phyloP scores from a whole-genome alignment of 495 filamentous ascomycete species.

The Lasiosphaeris hirsuta region DNA sequence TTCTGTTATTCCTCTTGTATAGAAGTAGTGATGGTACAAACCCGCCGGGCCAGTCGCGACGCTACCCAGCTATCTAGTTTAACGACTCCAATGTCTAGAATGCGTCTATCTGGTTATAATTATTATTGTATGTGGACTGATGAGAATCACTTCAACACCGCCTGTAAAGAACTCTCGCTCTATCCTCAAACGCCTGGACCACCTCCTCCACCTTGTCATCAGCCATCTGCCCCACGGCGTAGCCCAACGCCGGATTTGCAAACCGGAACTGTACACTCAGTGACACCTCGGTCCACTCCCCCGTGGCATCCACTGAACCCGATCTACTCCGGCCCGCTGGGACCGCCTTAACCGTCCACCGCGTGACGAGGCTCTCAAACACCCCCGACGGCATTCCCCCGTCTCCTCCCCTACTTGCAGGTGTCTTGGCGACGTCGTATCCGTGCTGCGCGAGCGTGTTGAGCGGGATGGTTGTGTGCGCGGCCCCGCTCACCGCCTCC shows the following conservation, averaged over 20 bases:
- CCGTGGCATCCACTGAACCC: constrained; percentile 20
- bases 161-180: constrained; percentile 59
- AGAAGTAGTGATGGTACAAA: no score
- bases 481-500: constrained; percentile 72
- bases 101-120: no score
- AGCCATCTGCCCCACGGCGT: constrained; percentile 72
- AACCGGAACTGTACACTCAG: constrained; percentile 79
- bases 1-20: no score
- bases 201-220: constrained; percentile 81
- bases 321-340: background rate
- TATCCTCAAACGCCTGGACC: constrained; percentile 89
- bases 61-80: no score
- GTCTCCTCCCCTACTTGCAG: constrained; percentile 1
- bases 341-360: constrained; percentile 63
- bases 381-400: constrained; percentile 37
- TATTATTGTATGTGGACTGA: no score
- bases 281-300: constrained; percentile 64
- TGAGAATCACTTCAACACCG: background rate
- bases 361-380: constrained; percentile 72
- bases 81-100: no score
- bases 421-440: constrained; percentile 4
- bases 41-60: no score
- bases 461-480: constrained; percentile 36
- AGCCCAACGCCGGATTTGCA: constrained; percentile 76
- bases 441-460: constrained; percentile 38